A percentile compares a stretch with the other conserved stretches of the same genome.
Evolutionary conservation across 495 filamentous ascomycete species (phyloP).

Genomic region (Cercophora newfieldiana): DNA sequence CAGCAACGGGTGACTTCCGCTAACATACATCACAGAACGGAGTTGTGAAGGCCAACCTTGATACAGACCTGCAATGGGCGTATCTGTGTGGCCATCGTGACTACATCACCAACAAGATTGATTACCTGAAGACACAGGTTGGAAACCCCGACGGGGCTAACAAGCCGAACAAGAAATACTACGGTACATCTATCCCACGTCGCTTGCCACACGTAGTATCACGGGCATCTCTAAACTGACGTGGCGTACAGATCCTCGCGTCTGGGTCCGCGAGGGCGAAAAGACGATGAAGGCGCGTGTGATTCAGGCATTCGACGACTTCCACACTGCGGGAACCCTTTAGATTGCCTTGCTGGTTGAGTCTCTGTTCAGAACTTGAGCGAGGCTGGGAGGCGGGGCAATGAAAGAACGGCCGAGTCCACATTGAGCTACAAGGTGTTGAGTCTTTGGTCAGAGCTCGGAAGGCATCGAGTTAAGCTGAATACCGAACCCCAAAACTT

Average conservation of each 20-base stretch:
- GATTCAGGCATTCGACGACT: conserved; percentile 78
- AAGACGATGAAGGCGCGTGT: conserved; percentile 91
- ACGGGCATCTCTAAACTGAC: too few species aligned
- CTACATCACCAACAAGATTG: conserved; percentile 91
- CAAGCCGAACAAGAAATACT: conserved; percentile 70
- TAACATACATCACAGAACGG: too few species aligned
- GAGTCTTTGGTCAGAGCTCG: neutral
- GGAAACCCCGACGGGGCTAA: conserved; percentile 90
- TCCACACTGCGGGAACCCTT: conserved; percentile 83
- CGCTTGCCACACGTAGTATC: too few species aligned
- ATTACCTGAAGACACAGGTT: conserved; percentile 80
- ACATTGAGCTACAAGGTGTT: too few species aligned
- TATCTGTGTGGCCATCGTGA: conserved; percentile 87
- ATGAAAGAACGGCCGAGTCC: too few species aligned
- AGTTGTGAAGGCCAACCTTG: conserved; percentile 97
- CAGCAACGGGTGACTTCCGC: too few species aligned
- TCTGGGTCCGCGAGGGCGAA: conserved; percentile 93
- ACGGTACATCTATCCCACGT: neutral
- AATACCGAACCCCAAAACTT: neutral
- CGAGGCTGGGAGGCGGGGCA: neutral
- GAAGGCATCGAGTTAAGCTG: neutral
- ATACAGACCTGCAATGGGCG: conserved; percentile 82
- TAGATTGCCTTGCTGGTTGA: conserved; percentile 41
- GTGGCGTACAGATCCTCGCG: conserved; percentile 22
- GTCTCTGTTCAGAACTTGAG: neutral